Conservation (phyloP, 1,284 basidiomycete genomes). For the Neotropicomus parvogracilis region DNA sequence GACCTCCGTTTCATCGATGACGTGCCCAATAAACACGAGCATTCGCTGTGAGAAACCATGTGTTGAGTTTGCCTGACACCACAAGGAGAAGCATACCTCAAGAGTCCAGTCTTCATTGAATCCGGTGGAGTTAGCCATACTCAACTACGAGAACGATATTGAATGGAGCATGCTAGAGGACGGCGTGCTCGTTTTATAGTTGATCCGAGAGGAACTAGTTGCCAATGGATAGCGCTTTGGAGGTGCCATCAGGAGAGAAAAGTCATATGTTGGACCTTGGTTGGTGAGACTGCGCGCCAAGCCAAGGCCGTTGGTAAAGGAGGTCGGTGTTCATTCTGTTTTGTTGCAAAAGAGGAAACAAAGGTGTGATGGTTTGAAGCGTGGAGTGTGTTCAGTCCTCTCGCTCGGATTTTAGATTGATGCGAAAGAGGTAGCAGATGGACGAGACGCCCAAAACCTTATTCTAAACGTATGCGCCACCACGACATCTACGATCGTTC, state of each 20-base stretch:
- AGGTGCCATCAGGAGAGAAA: too few relatives aligned
- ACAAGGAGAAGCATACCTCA: neutral
- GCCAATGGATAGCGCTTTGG: neutral
- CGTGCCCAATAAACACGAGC: conserved; percentile 2
- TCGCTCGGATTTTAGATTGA: neutral
- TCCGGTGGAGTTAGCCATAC: neutral
- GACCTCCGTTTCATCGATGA: conserved; percentile 6
- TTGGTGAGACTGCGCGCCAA: conserved; percentile 1
- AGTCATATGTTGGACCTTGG: neutral
- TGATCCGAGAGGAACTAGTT: too few relatives aligned
- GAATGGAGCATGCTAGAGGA: neutral
- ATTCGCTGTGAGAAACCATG: neutral
- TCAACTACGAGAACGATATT: neutral
- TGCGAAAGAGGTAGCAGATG: neutral
- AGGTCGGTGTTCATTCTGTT: neutral
- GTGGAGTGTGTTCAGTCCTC: neutral
- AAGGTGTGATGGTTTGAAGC: neutral
- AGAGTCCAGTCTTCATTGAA: neutral
- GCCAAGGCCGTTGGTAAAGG: conserved; percentile 9
- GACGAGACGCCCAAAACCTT: neutral
- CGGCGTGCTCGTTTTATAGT: neutral
- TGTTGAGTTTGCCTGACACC: neutral
- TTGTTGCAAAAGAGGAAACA: neutral
- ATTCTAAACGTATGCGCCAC: neutral
- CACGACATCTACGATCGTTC: neutral